phyloP scores from a whole-genome alignment of 176 grass and related monocot genomes.

The Ensete ventricosum region DNA sequence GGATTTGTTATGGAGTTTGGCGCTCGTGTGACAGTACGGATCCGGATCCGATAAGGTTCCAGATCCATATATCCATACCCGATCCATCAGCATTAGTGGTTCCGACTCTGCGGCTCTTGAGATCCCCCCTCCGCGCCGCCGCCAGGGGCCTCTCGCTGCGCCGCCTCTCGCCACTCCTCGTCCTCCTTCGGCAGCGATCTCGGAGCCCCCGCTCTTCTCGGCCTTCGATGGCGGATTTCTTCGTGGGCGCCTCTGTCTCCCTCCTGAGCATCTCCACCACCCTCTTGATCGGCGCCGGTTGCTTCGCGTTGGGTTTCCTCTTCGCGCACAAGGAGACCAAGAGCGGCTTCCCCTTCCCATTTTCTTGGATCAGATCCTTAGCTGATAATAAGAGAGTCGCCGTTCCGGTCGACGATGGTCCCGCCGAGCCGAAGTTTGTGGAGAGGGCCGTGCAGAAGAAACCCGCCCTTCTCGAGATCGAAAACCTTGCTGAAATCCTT shows the following conservation, averaged over 20 bases:
- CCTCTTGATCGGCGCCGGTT: conserved; percentile 58
- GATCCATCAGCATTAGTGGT: neutral
- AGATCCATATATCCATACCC: neutral
- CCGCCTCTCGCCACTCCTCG: neutral
- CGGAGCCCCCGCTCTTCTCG: neutral
- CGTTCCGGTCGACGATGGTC: conserved; percentile 27
- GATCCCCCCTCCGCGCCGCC: no score
- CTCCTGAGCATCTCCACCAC: conserved; percentile 24
- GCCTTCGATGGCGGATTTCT: neutral
- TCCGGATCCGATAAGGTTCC: neutral
- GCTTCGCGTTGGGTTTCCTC: conserved; percentile 78
- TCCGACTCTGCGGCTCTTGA: no score
- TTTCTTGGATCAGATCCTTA: conserved; percentile 39
- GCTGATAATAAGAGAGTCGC: neutral
- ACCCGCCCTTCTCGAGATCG: conserved; percentile 45
- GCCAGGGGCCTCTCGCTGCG: neutral
- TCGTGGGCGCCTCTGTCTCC: conserved; percentile 21
- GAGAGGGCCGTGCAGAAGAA: conserved; percentile 22
- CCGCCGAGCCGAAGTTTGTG: conserved; percentile 2
- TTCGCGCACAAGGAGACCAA: conserved; percentile 33
- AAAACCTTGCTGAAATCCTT: conserved; percentile 82
- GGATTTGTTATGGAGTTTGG: no score
- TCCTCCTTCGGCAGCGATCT: neutral
- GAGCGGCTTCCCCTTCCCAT: conserved; percentile 36
- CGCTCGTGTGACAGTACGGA: neutral